Evolutionary conservation across 2,329 filamentous ascomycete species (phyloP), one percentile per base, ranked within the genome.

Genomic region (Paraphoma sp.): DNA sequence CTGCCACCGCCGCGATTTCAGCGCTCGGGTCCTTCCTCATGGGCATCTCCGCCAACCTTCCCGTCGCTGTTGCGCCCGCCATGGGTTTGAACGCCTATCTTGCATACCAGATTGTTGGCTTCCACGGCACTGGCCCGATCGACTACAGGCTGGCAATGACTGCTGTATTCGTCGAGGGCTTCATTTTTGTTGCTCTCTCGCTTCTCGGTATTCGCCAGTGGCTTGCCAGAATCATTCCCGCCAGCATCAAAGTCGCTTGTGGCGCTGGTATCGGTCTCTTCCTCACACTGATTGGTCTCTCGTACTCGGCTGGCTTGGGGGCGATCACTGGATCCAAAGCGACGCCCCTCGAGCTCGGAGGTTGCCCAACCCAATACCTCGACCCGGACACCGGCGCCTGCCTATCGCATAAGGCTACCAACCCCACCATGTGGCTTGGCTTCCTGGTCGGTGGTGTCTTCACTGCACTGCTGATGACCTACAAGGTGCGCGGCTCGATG

Each of bases 61-160:
- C 92, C 0, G 87, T 92, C 61, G 88, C 86, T 6, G 77, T 91
- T 46, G 89, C 89, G 4, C 89, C 89, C 6, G 89, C 89, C 16
- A 91, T 92, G 89, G 89, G 92, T 18, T 75, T 96, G 51, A 96
- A 96, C 69, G 92, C 92, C n/a, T 96, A 96, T 74, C 95, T 96
- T 69, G 85, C 92, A 16, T 96, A 90, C 71, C 89, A 87, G 2
- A 89, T 92, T 33, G 92, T 96, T 54, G 92, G 92, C 1, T 86
- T 82, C 66, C 88, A 93, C 70, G 92, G 92, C 42, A 84, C 82
- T n/a, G 91, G 91, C 8, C 87, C 91, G 0, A 69, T 70, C 52
- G 72, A 74, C 46, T 96, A 92, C 74, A 77, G 84, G 46, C 83
- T 93, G 30, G 92, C 92, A 16, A 80, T 96, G 47, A 95, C 92